Conservation (phyloP, 129 eudicot genomes). For the Tagetes patula region DNA sequence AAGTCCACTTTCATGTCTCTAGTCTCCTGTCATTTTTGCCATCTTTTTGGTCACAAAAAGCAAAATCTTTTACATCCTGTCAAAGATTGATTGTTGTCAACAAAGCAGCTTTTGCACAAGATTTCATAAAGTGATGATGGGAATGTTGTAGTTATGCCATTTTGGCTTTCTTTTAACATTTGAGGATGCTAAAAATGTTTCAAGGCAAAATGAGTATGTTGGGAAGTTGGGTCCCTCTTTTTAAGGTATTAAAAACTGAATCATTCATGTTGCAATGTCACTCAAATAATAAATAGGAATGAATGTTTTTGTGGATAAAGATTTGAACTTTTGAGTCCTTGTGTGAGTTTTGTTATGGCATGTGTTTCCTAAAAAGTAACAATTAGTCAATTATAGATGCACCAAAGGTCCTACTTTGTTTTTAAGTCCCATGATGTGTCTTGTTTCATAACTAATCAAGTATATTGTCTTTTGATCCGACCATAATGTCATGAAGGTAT, state of each 20-base stretch:
- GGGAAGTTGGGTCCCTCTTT: slow-evolving; percentile 29
- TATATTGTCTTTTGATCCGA: not conserved
- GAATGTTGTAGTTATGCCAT: slow-evolving; percentile 1
- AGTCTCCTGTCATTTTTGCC: slow-evolving; percentile 4
- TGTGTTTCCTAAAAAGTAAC: slow-evolving; percentile 24
- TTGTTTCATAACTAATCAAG: not conserved
- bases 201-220: slow-evolving; percentile 26
- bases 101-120: slow-evolving; percentile 28
- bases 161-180: slow-evolving; percentile 15
- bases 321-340: slow-evolving; percentile 23
- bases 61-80: slow-evolving; percentile 29
- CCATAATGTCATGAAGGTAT: not conserved
- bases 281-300: slow-evolving; percentile 24
- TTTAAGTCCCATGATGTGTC: not conserved
- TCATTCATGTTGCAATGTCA: slow-evolving; percentile 23
- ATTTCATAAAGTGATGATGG: slow-evolving; percentile 19
- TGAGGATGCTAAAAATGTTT: not conserved
- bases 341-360: slow-evolving; percentile 18
- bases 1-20: slow-evolving; percentile 16
- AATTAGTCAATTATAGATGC: slow-evolving; percentile 12
- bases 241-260: slow-evolving; percentile 22
- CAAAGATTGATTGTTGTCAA: slow-evolving; percentile 16
- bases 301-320: slow-evolving; percentile 24
- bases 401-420: not conserved
- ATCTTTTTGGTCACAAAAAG: slow-evolving; percentile 17